Conservation (phyloP, 2,329 filamentous ascomycete species). For the Alternaria sp. region DNA sequence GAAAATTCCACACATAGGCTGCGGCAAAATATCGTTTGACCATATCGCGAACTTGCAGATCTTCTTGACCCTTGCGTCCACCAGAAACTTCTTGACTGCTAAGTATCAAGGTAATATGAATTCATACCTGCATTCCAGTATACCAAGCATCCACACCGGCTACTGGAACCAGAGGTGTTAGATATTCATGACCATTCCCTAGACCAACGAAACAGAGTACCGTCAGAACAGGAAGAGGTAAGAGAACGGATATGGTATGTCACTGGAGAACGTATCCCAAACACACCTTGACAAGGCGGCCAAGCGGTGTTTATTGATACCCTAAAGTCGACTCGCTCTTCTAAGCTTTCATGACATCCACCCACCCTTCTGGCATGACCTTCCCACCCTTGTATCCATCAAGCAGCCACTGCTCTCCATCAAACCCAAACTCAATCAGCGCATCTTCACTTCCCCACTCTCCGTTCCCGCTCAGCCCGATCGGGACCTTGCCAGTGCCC, state of each 20-base stretch:
- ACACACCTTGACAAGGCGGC: background rate
- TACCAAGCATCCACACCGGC: background rate
- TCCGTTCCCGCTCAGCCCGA: constrained; percentile 62
- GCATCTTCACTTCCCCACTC: constrained; percentile 63
- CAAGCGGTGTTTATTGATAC: background rate
- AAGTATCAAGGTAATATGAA: background rate
- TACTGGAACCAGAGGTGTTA: background rate
- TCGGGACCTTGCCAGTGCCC: constrained; percentile 60
- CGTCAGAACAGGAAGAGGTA: background rate
- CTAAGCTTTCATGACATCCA: constrained; percentile 45
- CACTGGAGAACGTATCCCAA: background rate
- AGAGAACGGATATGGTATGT: no score
- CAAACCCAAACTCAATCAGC: constrained; percentile 60
- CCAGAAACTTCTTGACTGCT: background rate
- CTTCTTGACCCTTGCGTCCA: background rate
- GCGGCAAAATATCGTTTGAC: background rate
- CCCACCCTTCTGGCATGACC: constrained; percentile 45
- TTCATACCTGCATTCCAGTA: background rate
- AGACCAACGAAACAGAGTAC: background rate
- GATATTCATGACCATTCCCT: background rate
- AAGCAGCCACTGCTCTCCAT: constrained; percentile 58
- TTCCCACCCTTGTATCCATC: constrained; percentile 45
- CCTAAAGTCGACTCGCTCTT: background rate
- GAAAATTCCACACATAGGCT: background rate
- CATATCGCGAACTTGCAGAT: background rate